phyloP scores from a whole-genome alignment of 352 stramenopile genomes.

The Phytophthora fragariae region DNA sequence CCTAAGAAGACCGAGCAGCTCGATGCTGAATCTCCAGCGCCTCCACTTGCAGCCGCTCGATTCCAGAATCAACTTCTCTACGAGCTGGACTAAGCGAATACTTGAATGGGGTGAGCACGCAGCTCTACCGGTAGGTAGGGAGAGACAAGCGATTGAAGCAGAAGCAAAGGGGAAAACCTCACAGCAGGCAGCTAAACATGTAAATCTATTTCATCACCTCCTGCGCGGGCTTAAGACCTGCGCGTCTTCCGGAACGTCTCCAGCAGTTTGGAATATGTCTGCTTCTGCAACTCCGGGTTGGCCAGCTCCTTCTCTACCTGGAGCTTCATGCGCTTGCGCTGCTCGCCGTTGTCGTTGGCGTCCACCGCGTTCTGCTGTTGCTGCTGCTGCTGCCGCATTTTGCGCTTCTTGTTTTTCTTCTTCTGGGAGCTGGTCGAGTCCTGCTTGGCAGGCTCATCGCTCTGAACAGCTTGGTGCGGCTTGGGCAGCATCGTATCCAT shows the following conservation, averaged over 20 bases:
- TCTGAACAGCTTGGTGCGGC: conserved; percentile 37
- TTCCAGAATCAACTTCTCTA: conserved; percentile 84
- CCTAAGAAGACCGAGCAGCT: background rate
- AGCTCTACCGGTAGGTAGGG: too few relatives aligned
- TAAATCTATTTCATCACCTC: conserved; percentile 47
- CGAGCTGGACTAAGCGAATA: conserved; percentile 56
- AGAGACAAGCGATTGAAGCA: too few relatives aligned
- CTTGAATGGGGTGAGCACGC: too few relatives aligned
- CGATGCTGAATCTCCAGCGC: conserved; percentile 8
- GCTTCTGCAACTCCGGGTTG: conserved; percentile 59
- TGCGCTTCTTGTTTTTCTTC: conserved; percentile 74
- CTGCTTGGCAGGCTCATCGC: conserved; percentile 26
- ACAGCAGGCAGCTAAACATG: conserved; percentile 18
- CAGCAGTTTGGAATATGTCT: conserved; percentile 78
- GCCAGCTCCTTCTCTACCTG: conserved; percentile 76
- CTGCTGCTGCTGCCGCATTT: conserved; percentile 39
- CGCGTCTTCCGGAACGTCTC: conserved; percentile 59
- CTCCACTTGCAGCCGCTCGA: conserved; percentile 38
- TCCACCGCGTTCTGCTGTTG: conserved; percentile 34
- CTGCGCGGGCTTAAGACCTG: conserved; percentile 25
- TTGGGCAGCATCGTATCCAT: conserved; percentile 90
- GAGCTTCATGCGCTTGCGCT: conserved; percentile 69
- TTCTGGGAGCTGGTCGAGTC: conserved; percentile 37
- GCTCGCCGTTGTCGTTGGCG: conserved; percentile 41
- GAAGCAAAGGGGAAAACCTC: too few relatives aligned